These are phyloP conservation scores for Cystobasidium tubakii DNA, from an alignment of 768 basidiomycete species.

Conservation along the genomic window DNA sequence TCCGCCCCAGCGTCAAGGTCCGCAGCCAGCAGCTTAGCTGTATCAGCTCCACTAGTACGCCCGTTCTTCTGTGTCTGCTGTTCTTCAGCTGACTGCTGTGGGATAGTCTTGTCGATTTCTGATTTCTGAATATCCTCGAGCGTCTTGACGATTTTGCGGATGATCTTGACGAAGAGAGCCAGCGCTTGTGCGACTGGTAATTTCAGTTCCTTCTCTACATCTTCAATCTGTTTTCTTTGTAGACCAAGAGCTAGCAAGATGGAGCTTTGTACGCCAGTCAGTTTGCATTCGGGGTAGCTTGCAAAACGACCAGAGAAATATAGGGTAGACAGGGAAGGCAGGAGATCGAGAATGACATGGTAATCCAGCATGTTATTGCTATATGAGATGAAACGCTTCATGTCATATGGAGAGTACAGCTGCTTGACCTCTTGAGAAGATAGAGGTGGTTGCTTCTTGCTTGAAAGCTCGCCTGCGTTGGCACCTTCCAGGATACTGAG, in stretches of 20 bases:
- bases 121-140: conserved; percentile 46
- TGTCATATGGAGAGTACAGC: conserved; percentile 79
- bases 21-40: conserved; percentile 54
- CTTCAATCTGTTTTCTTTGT: conserved; percentile 82
- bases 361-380: conserved; percentile 87
- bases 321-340: conserved; percentile 71
- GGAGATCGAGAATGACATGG: conserved; percentile 86
- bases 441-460: conserved; percentile 52
- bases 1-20: conserved; percentile 74
- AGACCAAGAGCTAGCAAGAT: conserved; percentile 82
- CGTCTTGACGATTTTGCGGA: conserved; percentile 66
- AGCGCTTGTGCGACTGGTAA: conserved; percentile 79
- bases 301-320: conserved; percentile 69
- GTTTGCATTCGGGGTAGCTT: conserved; percentile 54
- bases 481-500: conserved; percentile 82
- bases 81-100: conserved; percentile 20
- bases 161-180: conserved; percentile 82
- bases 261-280: conserved; percentile 84
- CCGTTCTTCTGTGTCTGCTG: background rate
- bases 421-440: conserved; percentile 57
- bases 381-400: conserved; percentile 91
- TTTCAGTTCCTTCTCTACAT: conserved; percentile 80
- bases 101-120: conserved; percentile 41
- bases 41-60: background rate
- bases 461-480: conserved; percentile 51